A percentile compares a stretch with the other conserved stretches of the same genome.
phyloP scores from a whole-genome alignment of 352 stramenopile genomes.

The Phytophthora boehmeriae region DNA sequence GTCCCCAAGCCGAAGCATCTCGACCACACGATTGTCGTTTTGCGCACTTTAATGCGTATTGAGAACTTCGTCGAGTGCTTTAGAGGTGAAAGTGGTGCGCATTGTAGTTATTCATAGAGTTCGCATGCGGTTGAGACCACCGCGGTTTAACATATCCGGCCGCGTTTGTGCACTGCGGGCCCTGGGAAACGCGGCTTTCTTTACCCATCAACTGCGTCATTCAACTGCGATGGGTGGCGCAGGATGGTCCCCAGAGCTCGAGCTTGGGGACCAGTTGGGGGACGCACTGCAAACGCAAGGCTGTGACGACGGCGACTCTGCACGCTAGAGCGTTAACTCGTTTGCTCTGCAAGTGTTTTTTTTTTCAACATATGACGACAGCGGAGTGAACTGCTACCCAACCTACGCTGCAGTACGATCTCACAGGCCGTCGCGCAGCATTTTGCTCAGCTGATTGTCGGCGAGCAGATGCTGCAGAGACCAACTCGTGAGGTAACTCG shows the following conservation, averaged over 20 bases:
- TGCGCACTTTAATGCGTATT: too few species aligned
- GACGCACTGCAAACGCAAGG: not conserved
- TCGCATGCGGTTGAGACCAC: not conserved
- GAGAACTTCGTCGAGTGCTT: too few species aligned
- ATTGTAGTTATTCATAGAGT: too few species aligned
- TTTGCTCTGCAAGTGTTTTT: too few species aligned
- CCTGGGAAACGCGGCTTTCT: not conserved
- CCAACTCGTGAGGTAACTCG: conserved; percentile 55
- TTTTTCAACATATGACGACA: too few species aligned
- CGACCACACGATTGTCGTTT: too few species aligned
- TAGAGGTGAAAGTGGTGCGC: too few species aligned
- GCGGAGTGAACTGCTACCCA: too few species aligned
- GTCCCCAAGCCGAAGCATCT: too few species aligned
- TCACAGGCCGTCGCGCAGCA: conserved; percentile 19
- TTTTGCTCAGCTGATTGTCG: conserved; percentile 28
- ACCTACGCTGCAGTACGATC: not conserved
- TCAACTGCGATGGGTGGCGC: not conserved
- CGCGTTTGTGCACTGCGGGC: not conserved
- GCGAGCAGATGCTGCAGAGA: conserved; percentile 56
- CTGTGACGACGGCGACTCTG: not conserved
- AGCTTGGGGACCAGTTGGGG: not conserved
- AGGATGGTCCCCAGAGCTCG: not conserved
- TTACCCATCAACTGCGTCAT: not conserved
- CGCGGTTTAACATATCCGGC: not conserved
- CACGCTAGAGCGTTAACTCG: not conserved